phyloP scores from a whole-genome alignment of 495 filamentous ascomycete genomes.

The Aspergillus sclerotiicarbonarius region DNA sequence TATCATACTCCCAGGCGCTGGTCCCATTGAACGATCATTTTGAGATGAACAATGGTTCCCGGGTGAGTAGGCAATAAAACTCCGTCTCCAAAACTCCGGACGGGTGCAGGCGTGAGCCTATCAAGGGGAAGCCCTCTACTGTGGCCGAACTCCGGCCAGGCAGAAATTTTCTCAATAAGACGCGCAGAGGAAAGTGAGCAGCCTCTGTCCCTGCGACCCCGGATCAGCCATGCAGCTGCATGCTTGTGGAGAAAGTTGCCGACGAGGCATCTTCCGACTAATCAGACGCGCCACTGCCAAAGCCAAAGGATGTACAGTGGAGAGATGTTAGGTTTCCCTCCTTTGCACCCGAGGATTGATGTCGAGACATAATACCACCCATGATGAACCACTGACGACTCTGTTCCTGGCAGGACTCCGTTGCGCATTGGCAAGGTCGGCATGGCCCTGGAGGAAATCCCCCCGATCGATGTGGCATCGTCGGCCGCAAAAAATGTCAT shows the following conservation, averaged over 20 bases:
- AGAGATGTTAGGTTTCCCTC: not conserved
- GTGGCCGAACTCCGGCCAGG: constrained; percentile 3
- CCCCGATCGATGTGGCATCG: not conserved
- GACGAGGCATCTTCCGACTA: not conserved
- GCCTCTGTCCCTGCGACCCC: not conserved
- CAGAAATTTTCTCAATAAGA: not conserved
- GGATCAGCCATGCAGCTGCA: not conserved
- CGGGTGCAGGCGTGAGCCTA: constrained; percentile 1
- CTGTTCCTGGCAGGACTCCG: not conserved
- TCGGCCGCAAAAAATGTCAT: not conserved
- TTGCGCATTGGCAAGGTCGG: constrained; percentile 4
- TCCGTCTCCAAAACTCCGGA: constrained; percentile 20
- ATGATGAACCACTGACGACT: not conserved
- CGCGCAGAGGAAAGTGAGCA: not conserved
- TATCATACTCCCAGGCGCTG: not conserved
- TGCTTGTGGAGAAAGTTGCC: not conserved
- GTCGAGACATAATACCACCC: not conserved
- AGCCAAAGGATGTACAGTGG: not conserved
- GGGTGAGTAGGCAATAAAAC: constrained; percentile 7
- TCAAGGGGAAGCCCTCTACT: not conserved
- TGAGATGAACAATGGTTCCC: not conserved
- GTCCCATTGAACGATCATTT: not conserved
- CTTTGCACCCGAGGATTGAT: not conserved
- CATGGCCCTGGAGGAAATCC: constrained; percentile 10
- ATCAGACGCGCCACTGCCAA: not conserved